Evolutionary conservation across 108 stramenopile species (phyloP), one percentile per base, ranked within the genome.

Genomic region (Stephanodiscus triporus): DNA sequence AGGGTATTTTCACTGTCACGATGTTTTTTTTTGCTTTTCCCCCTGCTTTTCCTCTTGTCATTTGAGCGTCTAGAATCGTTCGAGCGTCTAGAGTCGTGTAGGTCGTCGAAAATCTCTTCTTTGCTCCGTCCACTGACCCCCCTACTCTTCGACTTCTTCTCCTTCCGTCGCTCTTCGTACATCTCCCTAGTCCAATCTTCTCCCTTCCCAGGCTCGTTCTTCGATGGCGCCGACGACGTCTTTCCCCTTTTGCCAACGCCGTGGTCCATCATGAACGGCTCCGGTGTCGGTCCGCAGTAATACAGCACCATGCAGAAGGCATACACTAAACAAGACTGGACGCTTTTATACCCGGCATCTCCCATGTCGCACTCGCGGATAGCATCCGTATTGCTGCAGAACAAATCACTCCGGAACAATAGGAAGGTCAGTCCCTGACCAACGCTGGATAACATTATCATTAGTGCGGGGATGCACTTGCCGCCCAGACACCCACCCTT

Each of bases 41-140:
- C 60, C 26, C 19, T 75, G 29, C 51, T 65, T 42, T 27, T 75
- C 56, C 23, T 50, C 50, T 22, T 24, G 16, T 54, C 70, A 9
- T 34, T 34, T 8, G 43, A 23, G 20, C 53, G 32, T 26, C 65
- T 20, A 62, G 30, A 40, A 16, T 50, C 70, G n/a, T 30, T 30
- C 14, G 51, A 19, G 19, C 51, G 29, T 24, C 64, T 22, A 61
- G 29, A 38, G 7, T 51, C 69, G 20, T 66, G 42, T 8, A 66
- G 49, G 67, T 78, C 77, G 32, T 72, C 36, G 45, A 71, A 61
- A 43, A 80, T 73, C 45, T 73, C 72, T 51, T 73, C 66, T 59
- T 80, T 80, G 36, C 61, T 73, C 45, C 79, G 58, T 54, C 79
- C 79, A 65, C 79, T 80, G 5, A 70, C 68, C 23, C 79, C 79